Conservation (phyloP, 2,329 filamentous ascomycete species). For the Ilyonectria destructans region DNA sequence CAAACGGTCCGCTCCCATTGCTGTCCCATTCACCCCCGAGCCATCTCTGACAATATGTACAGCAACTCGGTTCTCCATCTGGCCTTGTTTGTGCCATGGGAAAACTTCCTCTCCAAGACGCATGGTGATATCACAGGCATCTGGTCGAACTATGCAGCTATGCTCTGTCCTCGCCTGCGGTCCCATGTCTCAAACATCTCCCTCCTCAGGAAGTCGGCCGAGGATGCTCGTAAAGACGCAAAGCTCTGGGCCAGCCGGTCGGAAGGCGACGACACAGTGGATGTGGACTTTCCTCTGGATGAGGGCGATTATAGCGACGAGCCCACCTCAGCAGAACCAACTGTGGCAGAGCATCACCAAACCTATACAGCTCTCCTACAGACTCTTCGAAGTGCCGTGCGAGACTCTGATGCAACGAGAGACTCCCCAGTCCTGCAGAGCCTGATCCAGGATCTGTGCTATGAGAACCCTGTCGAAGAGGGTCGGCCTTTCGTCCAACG, state of each 20-base stretch:
- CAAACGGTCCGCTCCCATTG: slow-evolving; percentile 16
- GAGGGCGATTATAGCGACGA: slow-evolving; percentile 18
- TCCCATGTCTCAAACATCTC: slow-evolving; percentile 29
- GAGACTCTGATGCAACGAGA: slow-evolving; percentile 29
- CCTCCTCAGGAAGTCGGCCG: slow-evolving; percentile 28
- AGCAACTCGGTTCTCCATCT: slow-evolving; percentile 33
- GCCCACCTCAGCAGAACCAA: not conserved
- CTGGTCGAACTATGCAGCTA: slow-evolving; percentile 18
- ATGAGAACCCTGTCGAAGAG: slow-evolving; percentile 23
- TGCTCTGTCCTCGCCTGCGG: slow-evolving; percentile 18
- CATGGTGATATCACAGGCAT: slow-evolving; percentile 17
- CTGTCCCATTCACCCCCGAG: not conserved
- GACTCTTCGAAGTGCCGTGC: slow-evolving; percentile 28
- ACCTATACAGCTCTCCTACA: slow-evolving; percentile 29
- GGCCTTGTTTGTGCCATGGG: slow-evolving; percentile 30
- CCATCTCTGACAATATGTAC: slow-evolving; percentile 7
- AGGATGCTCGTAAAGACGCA: slow-evolving; percentile 11
- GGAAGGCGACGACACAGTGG: not conserved
- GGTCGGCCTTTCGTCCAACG: slow-evolving; percentile 25
- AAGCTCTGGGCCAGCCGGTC: too few relatives aligned
- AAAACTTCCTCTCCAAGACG: slow-evolving; percentile 26
- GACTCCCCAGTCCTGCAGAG: slow-evolving; percentile 28
- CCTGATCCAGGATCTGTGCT: slow-evolving; percentile 22
- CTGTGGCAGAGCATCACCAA: slow-evolving; percentile 27
- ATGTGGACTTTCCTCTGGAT: not conserved